Evolutionary conservation across 768 basidiomycete genomes (phyloP), one percentile per base, ranked within the genome.

Genomic region (Amylocystis lapponica): DNA sequence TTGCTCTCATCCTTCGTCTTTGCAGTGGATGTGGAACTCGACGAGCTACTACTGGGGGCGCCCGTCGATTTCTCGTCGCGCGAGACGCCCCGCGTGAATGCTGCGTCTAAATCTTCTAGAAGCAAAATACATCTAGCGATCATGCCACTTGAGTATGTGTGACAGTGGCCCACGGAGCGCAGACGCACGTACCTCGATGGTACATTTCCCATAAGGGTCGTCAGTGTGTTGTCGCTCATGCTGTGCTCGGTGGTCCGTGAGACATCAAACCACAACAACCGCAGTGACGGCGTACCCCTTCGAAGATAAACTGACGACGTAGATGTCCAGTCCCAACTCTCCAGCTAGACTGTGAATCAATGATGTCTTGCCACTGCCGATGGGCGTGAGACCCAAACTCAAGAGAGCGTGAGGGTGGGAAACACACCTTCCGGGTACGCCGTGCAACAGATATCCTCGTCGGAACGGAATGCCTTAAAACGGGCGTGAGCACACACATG

Each of bases 31-130:
- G 59, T 66, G 33, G 53, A 64, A 29, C 63, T 59, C 23, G 74
- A 70, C 16, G 70, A 66, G 31, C 71, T 58, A 13, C 74, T 51
- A 14, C 77, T 73, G 9, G 89, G 88, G 19, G 73, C 66, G 27
- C 88, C 88, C 19, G 89, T 92, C 9, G 88, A 89, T 12, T 65
- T 75, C 35, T 78, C 69, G 63, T 90, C 89, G 66, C 89, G 88
- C 63, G 78, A 83, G 59, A 90, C 82, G 43, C 82, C 84, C 38
- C 86, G 83, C 51, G 89, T 92, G 69, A 92, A 92, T 21, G 89
- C 89, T 43, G 89, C 89, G 61, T 92, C 89, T 54, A 95, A 76
- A 72, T 95, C 91, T 68, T 95, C 92, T 61, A 95, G 76, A 64
- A 95, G 83, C 54, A 95, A 73, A 48, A 95, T 90, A 72, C 88